Evolutionary conservation across 495 filamentous ascomycete genomes (phyloP), one percentile per base, ranked within the genome.

Genomic region (Penicillium pancosmium): DNA sequence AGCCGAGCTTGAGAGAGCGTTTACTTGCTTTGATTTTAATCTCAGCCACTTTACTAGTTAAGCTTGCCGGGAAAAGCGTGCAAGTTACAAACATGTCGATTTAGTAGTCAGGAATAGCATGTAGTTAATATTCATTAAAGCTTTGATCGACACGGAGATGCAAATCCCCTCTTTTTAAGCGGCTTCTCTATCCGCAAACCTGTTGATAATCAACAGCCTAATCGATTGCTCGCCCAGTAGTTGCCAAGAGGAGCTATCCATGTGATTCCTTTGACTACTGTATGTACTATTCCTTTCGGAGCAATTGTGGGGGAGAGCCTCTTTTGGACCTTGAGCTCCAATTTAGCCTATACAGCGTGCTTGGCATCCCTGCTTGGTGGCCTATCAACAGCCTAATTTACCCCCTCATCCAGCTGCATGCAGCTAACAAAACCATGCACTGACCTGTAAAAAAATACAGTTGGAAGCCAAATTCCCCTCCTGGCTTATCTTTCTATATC

Each of bases 91-190:
- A 50, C 47, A 50, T 50, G 47, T 25, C 47, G 47, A 50, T 25
- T 23, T 50, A 50, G 47, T 21, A 50, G 47, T 50, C 47, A 50
- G 21, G 21, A 23, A 50, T 50, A 50, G 47, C 47, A 50, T 50
- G 47, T 50, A 50, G 47, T 50, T 50, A 50, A 50, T 50, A 50
- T 50, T 50, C 47, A 50, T 50, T 50, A 50, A 23, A 50, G 47
- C 47, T 50, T 50, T 50, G 16, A 23, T 50, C 19, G 47, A 50
- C 47, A 50, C 47, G 23, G 47, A 50, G 21, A 50, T 50, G 47
- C 47, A 50, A 50, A 50, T 25, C 47, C 18, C 47, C 47, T 50
- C 47, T 21, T 25, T 50, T 25, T 23, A 50, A 50, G 47, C 47
- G 47, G 47, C 19, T 50, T 50, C 47, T 50, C 47, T 50, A 50